Conservation (phyloP, 495 filamentous ascomycete species). For the Lentithecium fluviatile region DNA sequence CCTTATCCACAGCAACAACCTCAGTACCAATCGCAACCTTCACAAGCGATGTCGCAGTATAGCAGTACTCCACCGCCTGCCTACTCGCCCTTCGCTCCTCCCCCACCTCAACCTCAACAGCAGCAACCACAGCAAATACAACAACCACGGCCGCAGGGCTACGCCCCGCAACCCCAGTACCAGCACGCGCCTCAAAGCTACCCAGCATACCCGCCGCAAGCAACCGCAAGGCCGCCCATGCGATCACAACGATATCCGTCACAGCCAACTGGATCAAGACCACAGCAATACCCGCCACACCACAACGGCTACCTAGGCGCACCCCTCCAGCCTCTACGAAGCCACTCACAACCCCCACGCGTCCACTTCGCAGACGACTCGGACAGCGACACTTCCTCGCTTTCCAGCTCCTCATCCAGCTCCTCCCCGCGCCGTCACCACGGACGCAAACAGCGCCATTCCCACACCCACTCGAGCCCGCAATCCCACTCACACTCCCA, state of each 20-base stretch:
- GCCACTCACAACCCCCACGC: constrained; percentile 23
- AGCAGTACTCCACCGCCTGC: constrained; percentile 5
- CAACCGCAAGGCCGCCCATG: not conserved
- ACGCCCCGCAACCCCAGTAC: constrained; percentile 9
- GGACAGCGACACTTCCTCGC: constrained; percentile 2
- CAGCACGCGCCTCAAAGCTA: not conserved
- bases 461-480: not conserved
- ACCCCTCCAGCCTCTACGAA: constrained; percentile 13
- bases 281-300: constrained; percentile 2
- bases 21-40: constrained; percentile 21
- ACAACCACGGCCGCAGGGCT: constrained; percentile 2
- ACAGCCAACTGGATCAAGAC: constrained; percentile 1
- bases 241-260: constrained; percentile 5
- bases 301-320: constrained; percentile 17
- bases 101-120: constrained; percentile 7
- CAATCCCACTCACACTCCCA: constrained; percentile 4
- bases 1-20: constrained; percentile 8
- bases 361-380: constrained; percentile 16
- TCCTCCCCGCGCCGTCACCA: constrained; percentile 3
- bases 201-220: constrained; percentile 2
- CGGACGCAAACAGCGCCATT: constrained; percentile 7
- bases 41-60: not conserved
- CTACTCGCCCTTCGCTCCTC: constrained; percentile 6
- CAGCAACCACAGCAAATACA: constrained; percentile 8
- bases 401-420: constrained; percentile 3